phyloP scores from a whole-genome alignment of 345 rosid genomes.

The Murraya koenigii region DNA sequence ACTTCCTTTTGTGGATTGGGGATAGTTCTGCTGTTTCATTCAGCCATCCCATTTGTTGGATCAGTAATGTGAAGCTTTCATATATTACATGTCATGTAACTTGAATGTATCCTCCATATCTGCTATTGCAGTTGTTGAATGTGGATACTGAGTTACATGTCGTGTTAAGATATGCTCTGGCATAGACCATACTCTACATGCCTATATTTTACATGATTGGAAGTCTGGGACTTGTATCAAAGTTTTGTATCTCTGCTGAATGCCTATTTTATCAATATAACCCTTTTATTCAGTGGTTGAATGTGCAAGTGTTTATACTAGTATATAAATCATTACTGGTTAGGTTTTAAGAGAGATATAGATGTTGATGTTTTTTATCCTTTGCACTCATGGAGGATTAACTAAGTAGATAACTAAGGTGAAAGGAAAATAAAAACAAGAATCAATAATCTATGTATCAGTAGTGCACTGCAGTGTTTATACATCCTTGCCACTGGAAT shows the following conservation, averaged over 20 bases:
- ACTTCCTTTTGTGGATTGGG: slow-evolving; percentile 76
- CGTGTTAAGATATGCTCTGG: not conserved
- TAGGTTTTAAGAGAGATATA: not conserved
- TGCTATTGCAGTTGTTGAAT: not conserved
- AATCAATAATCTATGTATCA: not conserved
- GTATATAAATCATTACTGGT: not conserved
- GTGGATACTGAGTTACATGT: not conserved
- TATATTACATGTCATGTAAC: not conserved
- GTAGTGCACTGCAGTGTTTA: not conserved
- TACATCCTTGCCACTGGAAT: not conserved
- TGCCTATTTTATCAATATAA: not conserved
- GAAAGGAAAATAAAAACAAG: not conserved
- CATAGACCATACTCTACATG: not conserved
- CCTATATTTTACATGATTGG: not conserved
- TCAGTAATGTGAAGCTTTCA: not conserved
- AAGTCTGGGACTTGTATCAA: not conserved
- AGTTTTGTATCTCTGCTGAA: not conserved
- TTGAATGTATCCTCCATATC: not conserved
- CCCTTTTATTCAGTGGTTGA: not conserved
- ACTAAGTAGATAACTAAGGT: not conserved
- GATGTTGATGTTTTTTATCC: not conserved
- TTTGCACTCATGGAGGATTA: not conserved
- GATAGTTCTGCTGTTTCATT: slow-evolving; percentile 32
- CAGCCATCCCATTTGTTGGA: not conserved
- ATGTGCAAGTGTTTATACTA: not conserved